A percentile compares a stretch with the other conserved stretches of the same genome.
Conservation (phyloP, 306 rosid species). For the Fragaria iinumae region DNA sequence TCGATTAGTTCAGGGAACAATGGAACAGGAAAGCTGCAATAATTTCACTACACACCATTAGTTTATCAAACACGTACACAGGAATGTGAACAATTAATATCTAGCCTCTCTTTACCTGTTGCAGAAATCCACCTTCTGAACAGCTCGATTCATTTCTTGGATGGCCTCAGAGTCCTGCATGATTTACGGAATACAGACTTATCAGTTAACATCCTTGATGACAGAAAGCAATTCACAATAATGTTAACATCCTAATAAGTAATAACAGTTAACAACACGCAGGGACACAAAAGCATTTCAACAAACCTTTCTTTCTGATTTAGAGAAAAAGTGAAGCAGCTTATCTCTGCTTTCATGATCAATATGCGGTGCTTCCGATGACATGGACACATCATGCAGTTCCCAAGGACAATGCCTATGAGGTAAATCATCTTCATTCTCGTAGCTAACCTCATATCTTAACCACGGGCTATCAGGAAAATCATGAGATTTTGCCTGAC, state of each 20-base stretch:
- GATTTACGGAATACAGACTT: not conserved
- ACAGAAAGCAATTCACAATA: constrained; percentile 1
- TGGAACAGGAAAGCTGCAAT: constrained; percentile 61
- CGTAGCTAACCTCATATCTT: constrained; percentile 52
- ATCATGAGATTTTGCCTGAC: constrained; percentile 50
- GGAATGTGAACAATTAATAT: not conserved
- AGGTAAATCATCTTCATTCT: constrained; percentile 40
- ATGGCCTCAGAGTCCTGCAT: constrained; percentile 49
- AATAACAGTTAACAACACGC: not conserved
- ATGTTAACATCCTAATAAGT: not conserved
- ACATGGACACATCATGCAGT: constrained; percentile 48
- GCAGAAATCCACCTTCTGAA: constrained; percentile 49
- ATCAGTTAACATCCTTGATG: constrained; percentile 18
- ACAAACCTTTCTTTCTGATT: constrained; percentile 45
- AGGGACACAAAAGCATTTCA: not conserved
- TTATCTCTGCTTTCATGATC: constrained; percentile 59
- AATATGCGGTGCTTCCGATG: constrained; percentile 57
- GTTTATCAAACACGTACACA: constrained; percentile 12
- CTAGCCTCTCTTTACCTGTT: constrained; percentile 54
- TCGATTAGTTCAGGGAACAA: constrained; percentile 66
- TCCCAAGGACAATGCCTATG: constrained; percentile 88
- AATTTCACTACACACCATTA: constrained; percentile 21
- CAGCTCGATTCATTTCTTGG: constrained; percentile 55
- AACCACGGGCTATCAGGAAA: constrained; percentile 94
- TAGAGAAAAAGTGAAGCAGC: constrained; percentile 53